A percentile compares a stretch with the other conserved stretches of the same genome.
Evolutionary conservation across 2,329 filamentous ascomycete genomes (phyloP).

Genomic region (Alternaria gansuensis): DNA sequence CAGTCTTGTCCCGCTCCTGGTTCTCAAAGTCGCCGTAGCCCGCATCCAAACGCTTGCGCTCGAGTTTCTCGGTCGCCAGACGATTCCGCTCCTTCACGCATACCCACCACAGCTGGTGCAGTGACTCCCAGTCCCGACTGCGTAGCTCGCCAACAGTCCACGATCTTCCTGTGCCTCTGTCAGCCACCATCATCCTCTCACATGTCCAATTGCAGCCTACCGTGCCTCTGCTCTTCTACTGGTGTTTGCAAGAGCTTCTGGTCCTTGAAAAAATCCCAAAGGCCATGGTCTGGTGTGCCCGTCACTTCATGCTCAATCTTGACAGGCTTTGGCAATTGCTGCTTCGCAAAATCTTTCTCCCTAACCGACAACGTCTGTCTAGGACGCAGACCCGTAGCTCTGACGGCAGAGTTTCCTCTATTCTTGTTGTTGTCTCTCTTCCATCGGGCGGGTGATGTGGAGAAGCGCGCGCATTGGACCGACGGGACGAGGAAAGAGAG

Average conservation of each 20-base stretch:
- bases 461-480: constrained; percentile 55
- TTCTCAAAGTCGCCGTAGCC: constrained; percentile 78
- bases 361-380: constrained; percentile 78
- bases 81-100: constrained; percentile 91
- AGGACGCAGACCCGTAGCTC: constrained; percentile 72
- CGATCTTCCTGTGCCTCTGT: constrained; percentile 65
- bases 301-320: constrained; percentile 67
- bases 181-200: constrained; percentile 15
- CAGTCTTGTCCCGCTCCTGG: constrained; percentile 69
- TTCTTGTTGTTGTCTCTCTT: constrained; percentile 78
- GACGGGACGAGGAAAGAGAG: constrained; percentile 43
- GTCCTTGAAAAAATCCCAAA: constrained; percentile 88
- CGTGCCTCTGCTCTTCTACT: constrained; percentile 74
- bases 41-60: constrained; percentile 72
- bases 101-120: constrained; percentile 93
- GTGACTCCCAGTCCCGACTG: constrained; percentile 89
- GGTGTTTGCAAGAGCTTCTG: constrained; percentile 75
- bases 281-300: constrained; percentile 78
- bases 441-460: constrained; percentile 60
- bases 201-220: constrained; percentile 49
- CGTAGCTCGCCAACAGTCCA: constrained; percentile 90
- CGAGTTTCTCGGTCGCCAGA: constrained; percentile 77
- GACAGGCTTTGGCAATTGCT: constrained; percentile 73
- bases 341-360: constrained; percentile 61
- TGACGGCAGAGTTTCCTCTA: constrained; percentile 83